Evolutionary conservation across 108 stramenopile genomes (phyloP).

Genomic region (Aureococcus anophagefferens): DNA sequence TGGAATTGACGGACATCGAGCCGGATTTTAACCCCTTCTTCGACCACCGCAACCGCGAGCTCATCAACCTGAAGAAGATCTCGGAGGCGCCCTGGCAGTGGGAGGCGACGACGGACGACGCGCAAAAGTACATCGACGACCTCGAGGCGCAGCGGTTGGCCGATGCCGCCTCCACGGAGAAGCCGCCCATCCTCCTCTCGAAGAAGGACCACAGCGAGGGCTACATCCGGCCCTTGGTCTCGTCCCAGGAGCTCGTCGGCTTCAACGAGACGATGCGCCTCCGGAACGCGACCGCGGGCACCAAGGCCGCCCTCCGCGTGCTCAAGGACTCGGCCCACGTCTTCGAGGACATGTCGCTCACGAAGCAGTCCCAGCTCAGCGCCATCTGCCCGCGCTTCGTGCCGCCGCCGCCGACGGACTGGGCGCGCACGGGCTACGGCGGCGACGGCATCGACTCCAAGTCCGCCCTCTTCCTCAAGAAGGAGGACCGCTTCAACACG

Average conservation of each 20-base stretch:
- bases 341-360: conserved; percentile 8
- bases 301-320: not conserved
- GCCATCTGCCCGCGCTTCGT: conserved; percentile 14
- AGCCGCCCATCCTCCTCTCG: no score
- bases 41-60: conserved; percentile 3
- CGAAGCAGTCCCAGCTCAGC: not conserved
- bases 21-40: conserved; percentile 23
- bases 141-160: not conserved
- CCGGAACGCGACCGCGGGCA: not conserved
- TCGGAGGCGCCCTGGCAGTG: conserved; percentile 4
- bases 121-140: not conserved
- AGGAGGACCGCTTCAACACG: not conserved
- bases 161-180: not conserved
- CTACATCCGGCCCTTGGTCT: no score
- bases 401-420: conserved; percentile 10
- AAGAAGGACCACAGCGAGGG: no score
- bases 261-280: not conserved
- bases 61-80: not conserved
- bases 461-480: not conserved
- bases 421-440: conserved; percentile 11
- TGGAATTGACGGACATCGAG: conserved; percentile 12
- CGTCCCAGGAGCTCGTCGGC: no score
- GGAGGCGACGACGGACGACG: conserved; percentile 13
- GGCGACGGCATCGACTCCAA: conserved; percentile 14
- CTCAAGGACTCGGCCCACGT: conserved; percentile 1